phyloP scores from a whole-genome alignment of 148 eudicot genomes.

The Silene uniflora region DNA sequence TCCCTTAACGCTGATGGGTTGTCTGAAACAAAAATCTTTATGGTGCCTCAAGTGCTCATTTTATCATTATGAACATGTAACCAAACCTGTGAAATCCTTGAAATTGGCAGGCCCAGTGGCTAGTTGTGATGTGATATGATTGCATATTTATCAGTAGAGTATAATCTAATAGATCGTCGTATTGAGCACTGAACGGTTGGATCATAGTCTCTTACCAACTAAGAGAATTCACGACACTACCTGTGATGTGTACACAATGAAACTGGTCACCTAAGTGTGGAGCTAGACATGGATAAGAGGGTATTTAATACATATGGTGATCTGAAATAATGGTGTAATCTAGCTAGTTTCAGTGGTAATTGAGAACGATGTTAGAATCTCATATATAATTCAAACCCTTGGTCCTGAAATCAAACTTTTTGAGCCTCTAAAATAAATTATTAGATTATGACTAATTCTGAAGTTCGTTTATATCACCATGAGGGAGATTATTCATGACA shows the following conservation, averaged over 20 bases:
- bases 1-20: neutral
- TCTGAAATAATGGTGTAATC: neutral
- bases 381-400: neutral
- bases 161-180: neutral
- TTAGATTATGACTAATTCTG: neutral
- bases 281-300: neutral
- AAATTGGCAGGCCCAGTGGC: neutral
- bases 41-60: neutral
- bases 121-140: neutral
- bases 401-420: neutral
- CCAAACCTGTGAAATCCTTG: neutral
- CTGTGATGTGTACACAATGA: neutral
- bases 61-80: neutral
- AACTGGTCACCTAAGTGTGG: neutral
- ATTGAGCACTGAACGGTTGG: neutral
- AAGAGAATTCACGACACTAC: neutral
- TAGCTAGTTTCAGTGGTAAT: neutral
- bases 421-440: neutral
- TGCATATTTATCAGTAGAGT: neutral
- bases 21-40: neutral
- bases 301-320: too few species aligned
- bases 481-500: neutral
- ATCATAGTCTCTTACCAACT: neutral
- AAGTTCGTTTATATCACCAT: neutral
- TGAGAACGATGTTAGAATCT: neutral